These are phyloP conservation scores for Calocybe gangraenosa DNA, from an alignment of 768 basidiomycete genomes.

Conservation along the genomic window DNA sequence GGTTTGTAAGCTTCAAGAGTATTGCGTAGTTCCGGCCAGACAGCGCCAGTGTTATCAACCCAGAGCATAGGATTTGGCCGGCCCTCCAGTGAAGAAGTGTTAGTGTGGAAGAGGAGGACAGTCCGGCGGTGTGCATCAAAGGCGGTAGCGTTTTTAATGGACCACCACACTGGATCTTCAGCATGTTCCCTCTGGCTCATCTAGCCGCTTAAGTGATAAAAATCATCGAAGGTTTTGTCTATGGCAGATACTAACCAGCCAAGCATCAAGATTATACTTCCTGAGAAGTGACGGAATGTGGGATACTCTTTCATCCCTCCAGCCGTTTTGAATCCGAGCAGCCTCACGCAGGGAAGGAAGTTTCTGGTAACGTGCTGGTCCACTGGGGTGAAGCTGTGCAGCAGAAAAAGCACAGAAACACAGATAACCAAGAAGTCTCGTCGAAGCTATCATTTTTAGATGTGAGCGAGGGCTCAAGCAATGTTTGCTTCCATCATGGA, in stretches of 20 bases:
- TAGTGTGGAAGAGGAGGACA: conserved; percentile 44
- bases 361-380: conserved; percentile 29
- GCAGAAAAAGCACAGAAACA: not conserved
- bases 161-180: conserved; percentile 51
- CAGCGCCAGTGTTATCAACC: conserved; percentile 46
- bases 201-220: conserved; percentile 20
- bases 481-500: too few species aligned
- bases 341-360: conserved; percentile 37
- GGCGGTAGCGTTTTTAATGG: conserved; percentile 44
- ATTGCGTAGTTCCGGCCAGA: conserved; percentile 42
- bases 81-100: conserved; percentile 30
- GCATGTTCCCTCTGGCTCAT: conserved; percentile 47
- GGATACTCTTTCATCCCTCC: conserved; percentile 37
- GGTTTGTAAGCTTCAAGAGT: conserved; percentile 33
- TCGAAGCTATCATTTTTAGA: too few species aligned
- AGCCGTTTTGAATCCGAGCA: conserved; percentile 34
- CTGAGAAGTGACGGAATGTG: conserved; percentile 36
- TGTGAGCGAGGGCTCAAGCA: too few species aligned
- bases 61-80: conserved; percentile 40
- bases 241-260: conserved; percentile 27
- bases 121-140: conserved; percentile 47
- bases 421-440: not conserved
- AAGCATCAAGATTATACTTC: conserved; percentile 39
- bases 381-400: conserved; percentile 20
- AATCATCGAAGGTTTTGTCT: not conserved